Base-by-base conservation (phyloP, 2,329 filamentous ascomycete genomes). In the Phaeosphaeria sp. region DNA sequence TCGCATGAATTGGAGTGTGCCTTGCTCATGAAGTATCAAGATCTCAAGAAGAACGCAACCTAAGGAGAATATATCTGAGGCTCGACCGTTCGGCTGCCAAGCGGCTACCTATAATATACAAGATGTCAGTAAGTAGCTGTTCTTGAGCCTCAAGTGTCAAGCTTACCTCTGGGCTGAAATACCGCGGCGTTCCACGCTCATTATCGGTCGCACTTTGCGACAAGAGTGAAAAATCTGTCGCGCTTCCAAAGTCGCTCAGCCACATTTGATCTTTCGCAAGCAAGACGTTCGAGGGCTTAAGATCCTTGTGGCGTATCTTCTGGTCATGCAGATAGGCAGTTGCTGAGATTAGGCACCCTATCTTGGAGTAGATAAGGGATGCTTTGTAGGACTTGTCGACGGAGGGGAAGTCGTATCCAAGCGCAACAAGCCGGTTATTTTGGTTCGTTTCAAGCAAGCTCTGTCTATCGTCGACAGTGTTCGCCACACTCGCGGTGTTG, bases 11-110 rank as follows among this genome's bases (percentile, higher is more conserved):
- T 90, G 89, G 58, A 91, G 77, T 42, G 89, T 78, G 67, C 56
- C 53, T n/a, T 48, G 47, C 9, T 36, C 6, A 10, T 59, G 51
- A 7, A 90, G 86, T 20, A 86, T 87, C 21, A 92, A 69, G 41
- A 92, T 82, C 63, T 93, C 90, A 7, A 92, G 81, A 59, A 90
- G 88, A 52, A 92, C 82, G 71, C 89, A 90, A 13, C 87, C 90
- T 1, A 92, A 80, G 2, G 88, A 90, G 76, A 90, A 93, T 27
- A 92, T 80, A 70, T 92, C 90, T 43, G 87, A 85, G 64, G 64
- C 60, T 3, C 66, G 57, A 2, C 67, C 65, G 39, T 18, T 54
- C 0, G 50, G 51, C 25, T 60, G 44, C 30, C 49, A 64, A 13
- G 46, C 42, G 13, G 55, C 59, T 41, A 68, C 52, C 52, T 54